Percentiles rank a stretch among this genome's conserved stretches.
phyloP scores from a whole-genome alignment of 2,329 filamentous ascomycete genomes.

The Escovopsis weberi region DNA sequence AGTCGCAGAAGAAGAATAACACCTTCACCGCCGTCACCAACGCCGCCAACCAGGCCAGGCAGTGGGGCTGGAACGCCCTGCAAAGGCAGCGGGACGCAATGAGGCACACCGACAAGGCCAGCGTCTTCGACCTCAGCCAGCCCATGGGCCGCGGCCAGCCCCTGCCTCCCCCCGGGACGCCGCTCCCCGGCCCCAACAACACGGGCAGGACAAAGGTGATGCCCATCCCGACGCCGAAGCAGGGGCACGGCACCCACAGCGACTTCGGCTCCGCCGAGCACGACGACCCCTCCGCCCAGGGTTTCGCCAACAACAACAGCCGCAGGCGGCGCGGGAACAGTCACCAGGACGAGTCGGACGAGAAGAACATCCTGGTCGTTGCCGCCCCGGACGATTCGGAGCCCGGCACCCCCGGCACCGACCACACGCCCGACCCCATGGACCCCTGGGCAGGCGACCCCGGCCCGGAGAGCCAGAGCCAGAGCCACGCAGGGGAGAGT shows the following conservation, averaged over 20 bases:
- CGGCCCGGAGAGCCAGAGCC: not conserved
- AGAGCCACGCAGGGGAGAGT: not conserved
- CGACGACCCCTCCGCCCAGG: slow-evolving; percentile 9
- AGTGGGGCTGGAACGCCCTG: slow-evolving; percentile 45
- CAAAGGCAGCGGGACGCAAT: slow-evolving; percentile 33
- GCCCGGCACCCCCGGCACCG: slow-evolving; percentile 34
- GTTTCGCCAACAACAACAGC: slow-evolving; percentile 33
- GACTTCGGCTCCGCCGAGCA: slow-evolving; percentile 13
- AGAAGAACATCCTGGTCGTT: slow-evolving; percentile 47
- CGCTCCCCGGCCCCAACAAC: slow-evolving; percentile 53
- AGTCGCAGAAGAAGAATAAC: slow-evolving; percentile 29
- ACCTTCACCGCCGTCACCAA: slow-evolving; percentile 41
- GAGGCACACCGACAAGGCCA: slow-evolving; percentile 17
- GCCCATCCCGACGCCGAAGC: slow-evolving; percentile 42
- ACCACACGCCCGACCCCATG: slow-evolving; percentile 14
- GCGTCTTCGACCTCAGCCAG: slow-evolving; percentile 35
- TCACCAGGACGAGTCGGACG: slow-evolving; percentile 20
- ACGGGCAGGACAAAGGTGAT: slow-evolving; percentile 40
- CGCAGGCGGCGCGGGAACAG: slow-evolving; percentile 23
- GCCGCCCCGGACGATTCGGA: slow-evolving; percentile 50
- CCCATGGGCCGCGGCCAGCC: slow-evolving; percentile 76
- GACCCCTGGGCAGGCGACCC: slow-evolving; percentile 7
- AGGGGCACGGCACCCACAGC: slow-evolving; percentile 45
- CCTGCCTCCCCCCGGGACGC: slow-evolving; percentile 65
- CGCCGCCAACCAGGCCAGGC: slow-evolving; percentile 39